Percentiles rank a stretch among this genome's conserved stretches.
phyloP scores from a whole-genome alignment of 257 asterid species.

The Pogostemon cablin region DNA sequence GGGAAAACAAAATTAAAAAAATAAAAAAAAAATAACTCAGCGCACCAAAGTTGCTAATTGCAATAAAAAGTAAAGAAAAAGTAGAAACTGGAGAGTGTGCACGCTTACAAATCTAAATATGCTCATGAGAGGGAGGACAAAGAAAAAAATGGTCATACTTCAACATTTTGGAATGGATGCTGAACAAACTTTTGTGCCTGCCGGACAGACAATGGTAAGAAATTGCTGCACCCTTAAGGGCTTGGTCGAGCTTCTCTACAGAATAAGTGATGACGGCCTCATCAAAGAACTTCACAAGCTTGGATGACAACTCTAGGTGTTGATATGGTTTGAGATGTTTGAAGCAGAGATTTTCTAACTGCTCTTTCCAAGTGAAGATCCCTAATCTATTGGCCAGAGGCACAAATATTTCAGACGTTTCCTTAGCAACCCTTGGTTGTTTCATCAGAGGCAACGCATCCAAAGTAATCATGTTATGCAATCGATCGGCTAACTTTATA shows the following conservation, averaged over 20 bases:
- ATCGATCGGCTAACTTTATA: conserved; percentile 85
- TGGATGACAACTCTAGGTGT: conserved; percentile 69
- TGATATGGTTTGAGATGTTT: conserved; percentile 68
- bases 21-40: not conserved
- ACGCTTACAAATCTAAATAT: conserved; percentile 2
- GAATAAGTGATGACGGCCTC: conserved; percentile 68
- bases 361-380: conserved; percentile 86
- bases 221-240: conserved; percentile 49
- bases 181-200: conserved; percentile 77
- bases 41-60: not conserved
- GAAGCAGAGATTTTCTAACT: conserved; percentile 86
- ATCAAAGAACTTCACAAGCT: conserved; percentile 57
- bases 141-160: conserved; percentile 49
- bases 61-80: not conserved
- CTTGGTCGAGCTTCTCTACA: conserved; percentile 65
- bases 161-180: conserved; percentile 75
- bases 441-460: conserved; percentile 71
- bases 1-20: too few relatives aligned
- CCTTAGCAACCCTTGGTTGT: conserved; percentile 91
- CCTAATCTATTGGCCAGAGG: conserved; percentile 95
- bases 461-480: conserved; percentile 89
- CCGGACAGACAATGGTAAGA: conserved; percentile 66
- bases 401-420: conserved; percentile 89
- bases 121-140: not conserved
- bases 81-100: conserved; percentile 2